Evolutionary conservation across 2,329 filamentous ascomycete genomes (phyloP).

Genomic region (Myriangium duriaei): DNA sequence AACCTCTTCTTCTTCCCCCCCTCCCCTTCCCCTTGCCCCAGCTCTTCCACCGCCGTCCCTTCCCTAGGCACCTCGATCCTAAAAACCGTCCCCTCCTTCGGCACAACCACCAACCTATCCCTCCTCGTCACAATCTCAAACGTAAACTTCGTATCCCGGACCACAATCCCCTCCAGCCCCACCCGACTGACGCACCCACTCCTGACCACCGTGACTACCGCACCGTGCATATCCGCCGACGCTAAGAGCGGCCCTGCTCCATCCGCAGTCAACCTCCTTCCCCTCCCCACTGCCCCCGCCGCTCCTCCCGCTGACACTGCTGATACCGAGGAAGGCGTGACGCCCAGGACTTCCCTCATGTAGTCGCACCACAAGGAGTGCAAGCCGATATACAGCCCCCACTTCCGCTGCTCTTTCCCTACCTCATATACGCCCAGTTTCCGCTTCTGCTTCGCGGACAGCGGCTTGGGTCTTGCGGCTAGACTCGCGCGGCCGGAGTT

Average conservation of each 20-base stretch:
- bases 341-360: conserved; percentile 65
- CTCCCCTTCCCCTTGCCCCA: conserved; percentile 13
- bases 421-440: conserved; percentile 61
- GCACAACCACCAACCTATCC: conserved; percentile 42
- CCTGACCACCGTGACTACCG: conserved; percentile 67
- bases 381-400: conserved; percentile 64
- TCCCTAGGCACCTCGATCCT: conserved; percentile 53
- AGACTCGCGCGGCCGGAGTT: conserved; percentile 21
- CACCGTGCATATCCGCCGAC: conserved; percentile 85
- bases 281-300: conserved; percentile 17
- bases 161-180: conserved; percentile 72
- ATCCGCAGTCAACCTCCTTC: conserved; percentile 40
- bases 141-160: conserved; percentile 74
- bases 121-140: conserved; percentile 65
- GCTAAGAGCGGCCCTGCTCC: conserved; percentile 61
- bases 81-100: conserved; percentile 85
- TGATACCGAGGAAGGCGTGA: conserved; percentile 27
- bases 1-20: conserved; percentile 34
- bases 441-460: conserved; percentile 71
- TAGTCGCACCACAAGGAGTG: conserved; percentile 74
- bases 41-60: conserved; percentile 13
- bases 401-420: conserved; percentile 54
- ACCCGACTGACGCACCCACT: conserved; percentile 72
- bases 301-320: conserved; percentile 14
- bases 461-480: conserved; percentile 47